Conservation (phyloP, 768 basidiomycete species). For the Leccinellum rugosiceps region DNA sequence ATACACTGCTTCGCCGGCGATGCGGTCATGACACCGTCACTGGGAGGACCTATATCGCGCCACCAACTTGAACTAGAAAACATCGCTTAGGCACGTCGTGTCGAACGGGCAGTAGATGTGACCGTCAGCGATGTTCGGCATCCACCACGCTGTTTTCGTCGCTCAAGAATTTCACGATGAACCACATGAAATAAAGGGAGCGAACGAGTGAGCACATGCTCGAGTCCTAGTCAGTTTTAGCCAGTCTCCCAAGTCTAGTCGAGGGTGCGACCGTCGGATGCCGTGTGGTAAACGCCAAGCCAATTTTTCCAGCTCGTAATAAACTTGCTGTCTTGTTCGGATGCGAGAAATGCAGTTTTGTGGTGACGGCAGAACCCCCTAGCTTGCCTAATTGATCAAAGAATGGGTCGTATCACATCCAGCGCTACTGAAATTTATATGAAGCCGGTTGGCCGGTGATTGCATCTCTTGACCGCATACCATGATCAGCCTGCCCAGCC, state of each 20-base stretch:
- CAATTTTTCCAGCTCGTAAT: too few relatives aligned
- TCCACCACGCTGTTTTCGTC: background rate
- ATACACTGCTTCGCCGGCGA: background rate
- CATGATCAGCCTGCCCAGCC: constrained; percentile 28
- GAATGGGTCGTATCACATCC: background rate
- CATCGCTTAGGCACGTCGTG: background rate
- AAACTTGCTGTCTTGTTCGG: too few relatives aligned
- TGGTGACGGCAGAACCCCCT: too few relatives aligned
- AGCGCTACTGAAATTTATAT: constrained; percentile 16
- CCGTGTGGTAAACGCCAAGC: too few relatives aligned
- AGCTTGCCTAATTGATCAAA: constrained; percentile 3
- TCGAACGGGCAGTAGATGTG: background rate
- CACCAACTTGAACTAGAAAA: too few relatives aligned
- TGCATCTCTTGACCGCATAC: constrained; percentile 12
- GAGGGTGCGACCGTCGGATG: too few relatives aligned
- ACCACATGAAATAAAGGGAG: background rate
- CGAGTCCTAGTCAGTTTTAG: too few relatives aligned
- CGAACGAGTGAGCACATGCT: background rate
- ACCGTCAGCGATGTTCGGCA: background rate
- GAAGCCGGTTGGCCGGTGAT: constrained; percentile 8
- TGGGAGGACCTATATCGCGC: too few relatives aligned
- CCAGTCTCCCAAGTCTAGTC: too few relatives aligned
- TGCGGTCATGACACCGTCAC: too few relatives aligned
- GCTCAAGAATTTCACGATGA: background rate
- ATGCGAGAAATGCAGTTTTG: too few relatives aligned